Evolutionary conservation across 129 eudicot species (phyloP).

Genomic region (Deinandra increscens): DNA sequence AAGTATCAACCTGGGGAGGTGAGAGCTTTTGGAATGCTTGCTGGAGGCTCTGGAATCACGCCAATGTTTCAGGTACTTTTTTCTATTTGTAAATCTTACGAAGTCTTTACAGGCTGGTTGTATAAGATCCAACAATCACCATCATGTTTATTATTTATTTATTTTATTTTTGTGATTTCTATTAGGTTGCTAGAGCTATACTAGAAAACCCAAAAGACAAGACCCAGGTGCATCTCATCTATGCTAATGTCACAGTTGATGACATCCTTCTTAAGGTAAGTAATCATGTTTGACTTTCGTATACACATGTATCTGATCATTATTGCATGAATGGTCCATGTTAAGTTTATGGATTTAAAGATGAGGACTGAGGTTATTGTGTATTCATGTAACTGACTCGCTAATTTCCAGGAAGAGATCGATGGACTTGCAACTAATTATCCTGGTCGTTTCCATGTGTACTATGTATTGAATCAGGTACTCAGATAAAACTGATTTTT

Average conservation of each 20-base stretch:
- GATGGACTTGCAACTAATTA: constrained; percentile 59
- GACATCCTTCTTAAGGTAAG: constrained; percentile 88
- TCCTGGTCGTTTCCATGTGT: constrained; percentile 60
- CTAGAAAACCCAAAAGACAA: constrained; percentile 80
- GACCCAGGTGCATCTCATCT: constrained; percentile 81
- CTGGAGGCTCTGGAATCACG: constrained; percentile 98
- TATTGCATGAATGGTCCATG: background rate
- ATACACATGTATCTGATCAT: background rate
- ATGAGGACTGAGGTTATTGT: background rate
- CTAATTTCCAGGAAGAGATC: constrained; percentile 61
- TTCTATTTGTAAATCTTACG: background rate
- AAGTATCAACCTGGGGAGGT: constrained; percentile 89
- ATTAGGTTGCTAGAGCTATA: constrained; percentile 89
- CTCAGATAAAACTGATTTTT: constrained; percentile 9
- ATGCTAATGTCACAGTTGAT: constrained; percentile 82
- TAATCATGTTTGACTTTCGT: background rate
- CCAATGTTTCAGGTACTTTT: constrained; percentile 96
- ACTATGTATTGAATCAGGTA: constrained; percentile 89
- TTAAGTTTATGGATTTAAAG: constrained; percentile 7
- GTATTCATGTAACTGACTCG: background rate
- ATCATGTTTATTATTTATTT: background rate
- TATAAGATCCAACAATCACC: constrained; percentile 17
- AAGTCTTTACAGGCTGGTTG: background rate
- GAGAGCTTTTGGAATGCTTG: constrained; percentile 95
- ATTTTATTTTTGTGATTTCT: background rate